Evolutionary conservation across 352 stramenopile species (phyloP).

Genomic region (Pythium rhizo-oryzae): DNA sequence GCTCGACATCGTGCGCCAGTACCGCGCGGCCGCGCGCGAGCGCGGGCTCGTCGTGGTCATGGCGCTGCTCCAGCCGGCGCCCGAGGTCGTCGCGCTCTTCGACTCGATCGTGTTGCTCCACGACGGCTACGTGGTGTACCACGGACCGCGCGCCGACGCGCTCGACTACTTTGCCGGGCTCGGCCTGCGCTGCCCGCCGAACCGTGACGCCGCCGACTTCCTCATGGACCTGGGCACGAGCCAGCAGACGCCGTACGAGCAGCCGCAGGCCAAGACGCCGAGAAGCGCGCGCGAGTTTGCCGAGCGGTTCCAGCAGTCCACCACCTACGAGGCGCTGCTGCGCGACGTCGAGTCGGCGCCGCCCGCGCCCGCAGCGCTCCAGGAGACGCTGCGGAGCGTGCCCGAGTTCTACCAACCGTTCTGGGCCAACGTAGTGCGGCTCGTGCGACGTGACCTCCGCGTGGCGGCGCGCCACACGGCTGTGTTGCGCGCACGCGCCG

Average conservation of each 20-base stretch:
- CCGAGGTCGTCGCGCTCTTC: conserved; percentile 88
- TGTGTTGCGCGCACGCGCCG: conserved; percentile 33
- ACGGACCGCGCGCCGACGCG: conserved; percentile 7
- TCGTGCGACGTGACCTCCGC: conserved; percentile 49
- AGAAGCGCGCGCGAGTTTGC: background rate
- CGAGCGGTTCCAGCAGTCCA: background rate
- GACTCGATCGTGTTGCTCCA: conserved; percentile 87
- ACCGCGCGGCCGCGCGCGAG: too few relatives aligned
- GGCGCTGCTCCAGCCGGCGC: conserved; percentile 76
- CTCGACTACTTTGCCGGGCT: background rate
- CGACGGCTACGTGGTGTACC: conserved; percentile 77
- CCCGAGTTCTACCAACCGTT: conserved; percentile 21
- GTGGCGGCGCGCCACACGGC: conserved; percentile 50
- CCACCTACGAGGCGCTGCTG: conserved; percentile 54
- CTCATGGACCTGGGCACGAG: conserved; percentile 25
- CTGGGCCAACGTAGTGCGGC: conserved; percentile 20
- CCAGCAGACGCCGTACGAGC: conserved; percentile 29
- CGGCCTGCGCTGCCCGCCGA: background rate
- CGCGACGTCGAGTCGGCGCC: conserved; percentile 76
- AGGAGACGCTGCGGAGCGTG: conserved; percentile 85
- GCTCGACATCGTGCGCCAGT: conserved; percentile 91
- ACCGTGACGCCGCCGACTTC: conserved; percentile 1
- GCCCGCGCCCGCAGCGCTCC: too few relatives aligned
- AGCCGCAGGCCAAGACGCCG: background rate
- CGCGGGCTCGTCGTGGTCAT: conserved; percentile 50